phyloP scores from a whole-genome alignment of 495 filamentous ascomycete genomes.

The Barbatosphaeria neglecta region DNA sequence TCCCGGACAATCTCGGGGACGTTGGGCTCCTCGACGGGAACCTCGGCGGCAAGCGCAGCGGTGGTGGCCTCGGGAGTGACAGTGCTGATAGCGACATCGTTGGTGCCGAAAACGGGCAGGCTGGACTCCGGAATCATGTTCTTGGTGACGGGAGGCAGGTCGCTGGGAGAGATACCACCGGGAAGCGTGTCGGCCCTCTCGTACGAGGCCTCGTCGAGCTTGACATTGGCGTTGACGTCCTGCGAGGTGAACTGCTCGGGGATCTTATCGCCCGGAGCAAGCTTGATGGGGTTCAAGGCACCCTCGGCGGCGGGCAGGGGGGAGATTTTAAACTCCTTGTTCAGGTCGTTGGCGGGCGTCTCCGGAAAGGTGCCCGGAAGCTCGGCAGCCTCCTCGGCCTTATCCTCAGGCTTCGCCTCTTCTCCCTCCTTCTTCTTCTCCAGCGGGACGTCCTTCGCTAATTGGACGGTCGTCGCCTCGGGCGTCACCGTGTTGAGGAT shows the following conservation, averaged over 20 bases:
- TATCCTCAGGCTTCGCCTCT: conserved; percentile 1
- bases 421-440: conserved; percentile 22
- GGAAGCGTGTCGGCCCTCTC: conserved; percentile 56
- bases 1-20: conserved; percentile 59
- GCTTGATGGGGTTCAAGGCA: conserved; percentile 65
- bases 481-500: conserved; percentile 61
- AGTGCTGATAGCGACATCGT: conserved; percentile 52
- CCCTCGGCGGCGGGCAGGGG: conserved; percentile 70
- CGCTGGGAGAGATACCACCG: conserved; percentile 37
- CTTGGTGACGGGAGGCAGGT: conserved; percentile 48
- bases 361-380: conserved; percentile 73
- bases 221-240: conserved; percentile 48
- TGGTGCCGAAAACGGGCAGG: conserved; percentile 50
- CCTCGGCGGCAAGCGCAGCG: conserved; percentile 54
- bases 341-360: conserved; percentile 45
- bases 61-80: conserved; percentile 61
- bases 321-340: conserved; percentile 51
- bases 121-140: conserved; percentile 80
- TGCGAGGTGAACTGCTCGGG: conserved; percentile 46
- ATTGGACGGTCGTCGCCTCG: conserved; percentile 58
- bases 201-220: conserved; percentile 73
- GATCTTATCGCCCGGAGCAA: conserved; percentile 70
- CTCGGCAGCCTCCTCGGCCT: conserved; percentile 11
- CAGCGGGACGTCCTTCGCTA: conserved; percentile 58
- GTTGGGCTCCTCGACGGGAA: conserved; percentile 58